Base-by-base conservation (phyloP, 192 early-diverging fungal species). In the Coemansia sp. region DNA sequence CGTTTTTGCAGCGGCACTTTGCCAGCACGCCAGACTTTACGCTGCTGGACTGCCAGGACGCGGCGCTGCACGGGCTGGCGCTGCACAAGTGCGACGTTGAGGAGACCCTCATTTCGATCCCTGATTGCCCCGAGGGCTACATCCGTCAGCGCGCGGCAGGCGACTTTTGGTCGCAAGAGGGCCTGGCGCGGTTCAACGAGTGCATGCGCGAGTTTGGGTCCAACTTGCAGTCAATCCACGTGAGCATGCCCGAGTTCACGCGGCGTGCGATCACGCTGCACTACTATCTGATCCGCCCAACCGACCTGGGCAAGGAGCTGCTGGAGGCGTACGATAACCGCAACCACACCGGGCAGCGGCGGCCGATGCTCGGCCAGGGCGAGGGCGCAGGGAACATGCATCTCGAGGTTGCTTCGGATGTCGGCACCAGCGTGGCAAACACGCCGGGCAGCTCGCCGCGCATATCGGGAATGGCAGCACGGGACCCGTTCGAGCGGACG, bases 241-340 rank as follows among this genome's bases (percentile, higher is more conserved):
- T 86, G 22, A 62, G 62, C 43, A 71, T 74, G 11, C 83, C 80
- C 7, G 70, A 66, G 22, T 71, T 63, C 32, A 67, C 73, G 7
- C 68, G 74, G 30, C 80, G 52, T 71, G 85, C 84, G 57, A 64
- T 64, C 65, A 89, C 52, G 62, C 82, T 77, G 82, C 89, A 18
- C 80, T 86, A 33, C 83, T 86, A 71, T 81, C 82, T 77, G 84
- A 82, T 58, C 8, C 64, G 75, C 24, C 87, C 80, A 60, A 89
- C 85, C 14, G 80, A 82, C 35, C 76, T 82, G 0, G 83, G 86
- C 23, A 65, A 71, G 18, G 83, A 86, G 53, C 66, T 86, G 44
- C 78, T 83, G 21, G 86, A 87, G 0, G 85, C 82, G 30, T 86
- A 82, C 24, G 76, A 84, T 25, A 83, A 83, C 65, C 84, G 85